Percentiles rank a stretch among this genome's conserved stretches.
Conservation (phyloP, 2,329 filamentous ascomycete genomes). For the Clarireedia monteithiana region DNA sequence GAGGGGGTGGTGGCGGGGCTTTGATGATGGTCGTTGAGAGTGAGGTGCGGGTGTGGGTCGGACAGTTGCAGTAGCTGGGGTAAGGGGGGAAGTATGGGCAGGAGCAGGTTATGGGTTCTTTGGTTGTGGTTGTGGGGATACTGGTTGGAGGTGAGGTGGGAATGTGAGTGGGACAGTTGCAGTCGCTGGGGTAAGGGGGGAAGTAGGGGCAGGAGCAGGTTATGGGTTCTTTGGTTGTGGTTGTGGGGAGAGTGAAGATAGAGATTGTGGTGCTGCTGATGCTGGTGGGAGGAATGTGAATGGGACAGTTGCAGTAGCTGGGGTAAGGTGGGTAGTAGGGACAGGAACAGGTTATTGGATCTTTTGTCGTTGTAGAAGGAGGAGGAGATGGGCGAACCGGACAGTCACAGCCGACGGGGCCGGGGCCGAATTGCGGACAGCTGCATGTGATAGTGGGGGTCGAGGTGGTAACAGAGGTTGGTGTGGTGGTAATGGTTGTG, state of each 20-base stretch:
- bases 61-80: not conserved
- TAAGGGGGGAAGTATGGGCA: slow-evolving; percentile 3
- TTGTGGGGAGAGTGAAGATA: not conserved
- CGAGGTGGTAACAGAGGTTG: not conserved
- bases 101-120: not conserved
- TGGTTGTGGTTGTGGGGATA: not conserved
- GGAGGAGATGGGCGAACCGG: not conserved
- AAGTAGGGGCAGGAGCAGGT: slow-evolving; percentile 3
- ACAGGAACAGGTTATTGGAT: not conserved
- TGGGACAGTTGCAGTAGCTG: not conserved
- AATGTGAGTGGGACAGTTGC: not conserved
- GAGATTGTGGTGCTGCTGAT: not conserved
- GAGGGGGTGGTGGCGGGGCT: not conserved
- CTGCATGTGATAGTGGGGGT: not conserved
- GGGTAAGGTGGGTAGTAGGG: slow-evolving; percentile 2
- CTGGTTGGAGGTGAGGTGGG: not conserved
- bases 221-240: not conserved
- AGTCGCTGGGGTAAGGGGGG: not conserved
- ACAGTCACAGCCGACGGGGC: not conserved
- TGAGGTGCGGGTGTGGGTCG: not conserved
- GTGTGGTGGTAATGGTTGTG: not conserved
- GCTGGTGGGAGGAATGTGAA: not conserved
- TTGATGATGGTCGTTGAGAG: not conserved
- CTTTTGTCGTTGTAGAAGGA: not conserved
- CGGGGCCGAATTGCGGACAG: not conserved